Percentiles rank a stretch among this genome's conserved stretches.
Conservation (phyloP, 176 grass and related monocot genomes). For the Hordeum marinum region DNA sequence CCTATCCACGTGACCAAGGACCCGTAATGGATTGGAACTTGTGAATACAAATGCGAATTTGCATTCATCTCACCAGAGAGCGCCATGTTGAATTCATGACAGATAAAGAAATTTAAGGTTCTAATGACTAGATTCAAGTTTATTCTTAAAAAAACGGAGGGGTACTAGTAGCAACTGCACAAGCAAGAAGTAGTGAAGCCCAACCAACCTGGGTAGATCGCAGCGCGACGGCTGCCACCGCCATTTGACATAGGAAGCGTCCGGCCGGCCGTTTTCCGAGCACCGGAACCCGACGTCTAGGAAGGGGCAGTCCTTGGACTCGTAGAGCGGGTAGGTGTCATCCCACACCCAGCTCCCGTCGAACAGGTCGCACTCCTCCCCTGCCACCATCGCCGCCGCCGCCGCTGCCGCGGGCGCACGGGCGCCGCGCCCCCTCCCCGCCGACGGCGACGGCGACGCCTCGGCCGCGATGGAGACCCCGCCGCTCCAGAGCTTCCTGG, state of each 20-base stretch:
- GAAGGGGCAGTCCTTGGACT: slow-evolving; percentile 69
- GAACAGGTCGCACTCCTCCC: slow-evolving; percentile 64
- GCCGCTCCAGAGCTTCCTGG: slow-evolving; percentile 27
- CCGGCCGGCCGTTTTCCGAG: slow-evolving; percentile 76
- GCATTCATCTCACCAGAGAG: background rate
- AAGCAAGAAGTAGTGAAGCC: background rate
- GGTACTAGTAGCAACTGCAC: background rate
- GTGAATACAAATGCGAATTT: background rate
- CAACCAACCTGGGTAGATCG: slow-evolving; percentile 63
- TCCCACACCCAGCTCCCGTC: slow-evolving; percentile 84
- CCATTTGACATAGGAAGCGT: slow-evolving; percentile 69
- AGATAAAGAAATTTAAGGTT: background rate
- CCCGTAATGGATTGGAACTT: background rate
- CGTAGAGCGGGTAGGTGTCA: slow-evolving; percentile 69
- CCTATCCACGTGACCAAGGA: background rate
- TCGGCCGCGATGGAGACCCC: slow-evolving; percentile 33
- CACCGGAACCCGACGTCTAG: slow-evolving; percentile 78
- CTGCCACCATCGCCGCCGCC: background rate
- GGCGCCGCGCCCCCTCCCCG: background rate
- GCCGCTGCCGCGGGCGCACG: background rate
- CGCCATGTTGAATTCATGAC: background rate
- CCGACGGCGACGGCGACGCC: background rate
- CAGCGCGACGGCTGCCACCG: slow-evolving; percentile 74
- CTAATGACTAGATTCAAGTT: background rate
- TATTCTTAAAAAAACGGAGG: background rate